Percentiles rank a stretch among this genome's conserved stretches.
These are phyloP conservation scores for Phyllosticta ampelicida DNA, from an alignment of 2,329 filamentous ascomycete species.

Conservation along the genomic window DNA sequence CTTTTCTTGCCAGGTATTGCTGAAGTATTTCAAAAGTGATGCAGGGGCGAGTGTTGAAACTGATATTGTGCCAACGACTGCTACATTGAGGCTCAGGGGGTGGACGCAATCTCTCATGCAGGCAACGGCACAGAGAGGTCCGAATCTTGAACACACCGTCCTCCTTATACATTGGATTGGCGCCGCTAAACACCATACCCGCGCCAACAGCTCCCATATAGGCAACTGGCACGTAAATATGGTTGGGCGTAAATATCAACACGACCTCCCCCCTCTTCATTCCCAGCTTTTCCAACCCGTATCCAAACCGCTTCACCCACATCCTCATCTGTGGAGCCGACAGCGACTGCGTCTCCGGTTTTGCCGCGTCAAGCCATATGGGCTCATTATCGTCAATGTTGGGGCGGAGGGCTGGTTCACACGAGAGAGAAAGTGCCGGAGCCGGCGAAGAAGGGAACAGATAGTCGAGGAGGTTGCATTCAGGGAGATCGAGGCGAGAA, in stretches of 20 bases:
- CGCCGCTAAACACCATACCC: slow-evolving; percentile 66
- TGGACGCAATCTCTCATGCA: slow-evolving; percentile 1
- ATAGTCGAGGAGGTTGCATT: slow-evolving; percentile 32
- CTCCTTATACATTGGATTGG: slow-evolving; percentile 57
- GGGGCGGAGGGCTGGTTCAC: not conserved
- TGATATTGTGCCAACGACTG: too few species aligned
- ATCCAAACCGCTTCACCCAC: slow-evolving; percentile 61
- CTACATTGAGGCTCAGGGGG: not conserved
- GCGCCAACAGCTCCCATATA: slow-evolving; percentile 68
- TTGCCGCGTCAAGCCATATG: slow-evolving; percentile 52
- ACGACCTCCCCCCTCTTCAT: slow-evolving; percentile 59
- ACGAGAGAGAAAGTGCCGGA: not conserved
- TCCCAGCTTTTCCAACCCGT: slow-evolving; percentile 54
- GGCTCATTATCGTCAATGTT: slow-evolving; percentile 28
- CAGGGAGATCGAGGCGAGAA: slow-evolving; percentile 55
- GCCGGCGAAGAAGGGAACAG: slow-evolving; percentile 16
- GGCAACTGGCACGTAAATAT: slow-evolving; percentile 58
- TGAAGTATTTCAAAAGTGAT: too few species aligned
- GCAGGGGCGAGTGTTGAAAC: too few species aligned
- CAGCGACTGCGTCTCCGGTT: slow-evolving; percentile 56
- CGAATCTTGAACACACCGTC: not conserved
- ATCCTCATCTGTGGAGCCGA: slow-evolving; percentile 52
- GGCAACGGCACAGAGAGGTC: not conserved
- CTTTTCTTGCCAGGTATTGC: not conserved
- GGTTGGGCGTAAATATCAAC: slow-evolving; percentile 65